Evolutionary conservation across 768 basidiomycete genomes (phyloP).

Genomic region (Tricholoma furcatifolium): DNA sequence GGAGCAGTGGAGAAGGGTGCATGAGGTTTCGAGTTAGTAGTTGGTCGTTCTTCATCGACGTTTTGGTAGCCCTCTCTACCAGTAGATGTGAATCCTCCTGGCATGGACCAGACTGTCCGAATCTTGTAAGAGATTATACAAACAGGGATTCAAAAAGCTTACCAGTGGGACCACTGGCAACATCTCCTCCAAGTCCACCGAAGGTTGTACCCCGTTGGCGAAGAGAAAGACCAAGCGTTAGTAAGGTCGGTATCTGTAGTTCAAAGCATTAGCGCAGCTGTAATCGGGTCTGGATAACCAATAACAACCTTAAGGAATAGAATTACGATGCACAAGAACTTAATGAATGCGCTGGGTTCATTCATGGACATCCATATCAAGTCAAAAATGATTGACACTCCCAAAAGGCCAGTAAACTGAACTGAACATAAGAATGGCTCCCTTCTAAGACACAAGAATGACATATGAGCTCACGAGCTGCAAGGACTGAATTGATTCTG

Average conservation of each 20-base stretch:
- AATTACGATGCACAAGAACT: constrained; percentile 51
- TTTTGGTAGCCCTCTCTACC: constrained; percentile 61
- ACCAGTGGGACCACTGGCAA: constrained; percentile 59
- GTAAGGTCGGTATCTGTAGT: constrained; percentile 56
- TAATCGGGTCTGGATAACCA: neutral
- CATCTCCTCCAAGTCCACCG: constrained; percentile 44
- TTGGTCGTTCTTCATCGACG: constrained; percentile 49
- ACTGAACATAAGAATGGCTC: constrained; percentile 38
- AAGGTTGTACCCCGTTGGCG: constrained; percentile 61
- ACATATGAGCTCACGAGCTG: constrained; percentile 46
- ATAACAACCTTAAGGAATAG: constrained; percentile 54
- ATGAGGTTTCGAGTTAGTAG: constrained; percentile 23
- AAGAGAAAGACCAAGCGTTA: constrained; percentile 48
- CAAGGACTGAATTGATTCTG: constrained; percentile 62
- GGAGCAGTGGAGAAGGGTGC: constrained; percentile 22
- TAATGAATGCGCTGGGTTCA: constrained; percentile 54
- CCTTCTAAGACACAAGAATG: neutral
- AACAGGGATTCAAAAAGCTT: constrained; percentile 9
- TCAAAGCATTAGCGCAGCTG: neutral
- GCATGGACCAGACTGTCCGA: constrained; percentile 74
- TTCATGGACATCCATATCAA: constrained; percentile 66
- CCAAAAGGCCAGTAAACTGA: constrained; percentile 72
- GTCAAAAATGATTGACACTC: constrained; percentile 63
- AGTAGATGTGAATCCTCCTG: constrained; percentile 62
- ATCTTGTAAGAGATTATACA: constrained; percentile 4